Evolutionary conservation across 2,329 filamentous ascomycete genomes (phyloP).

Genomic region (Xylariaceae sp.): DNA sequence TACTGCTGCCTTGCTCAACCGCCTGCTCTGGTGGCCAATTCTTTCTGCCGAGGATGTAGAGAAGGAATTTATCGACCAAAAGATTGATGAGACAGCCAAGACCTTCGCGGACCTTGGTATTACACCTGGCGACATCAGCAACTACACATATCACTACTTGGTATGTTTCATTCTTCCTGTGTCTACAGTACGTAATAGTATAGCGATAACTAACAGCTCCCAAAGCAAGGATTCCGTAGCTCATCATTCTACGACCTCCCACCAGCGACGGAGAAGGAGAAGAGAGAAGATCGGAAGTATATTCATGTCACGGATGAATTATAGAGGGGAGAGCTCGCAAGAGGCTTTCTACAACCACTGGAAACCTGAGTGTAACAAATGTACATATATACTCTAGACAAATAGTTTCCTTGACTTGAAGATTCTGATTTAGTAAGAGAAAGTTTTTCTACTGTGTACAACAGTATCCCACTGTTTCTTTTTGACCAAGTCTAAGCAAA

Average conservation of each 20-base stretch:
- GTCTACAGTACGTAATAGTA: background rate
- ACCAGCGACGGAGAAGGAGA: slow-evolving; percentile 93
- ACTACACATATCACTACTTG: slow-evolving; percentile 92
- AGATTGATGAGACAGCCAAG: slow-evolving; percentile 89
- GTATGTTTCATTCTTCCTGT: slow-evolving; percentile 59
- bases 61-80: slow-evolving; percentile 90
- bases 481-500: too few relatives aligned
- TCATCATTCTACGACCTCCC: slow-evolving; percentile 90
- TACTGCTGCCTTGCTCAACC: slow-evolving; percentile 76
- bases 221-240: slow-evolving; percentile 87
- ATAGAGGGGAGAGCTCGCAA: slow-evolving; percentile 54
- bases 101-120: slow-evolving; percentile 95
- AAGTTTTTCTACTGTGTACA: background rate
- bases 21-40: slow-evolving; percentile 86
- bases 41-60: slow-evolving; percentile 86
- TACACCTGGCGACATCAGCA: slow-evolving; percentile 83
- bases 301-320: slow-evolving; percentile 91
- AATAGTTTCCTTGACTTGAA: slow-evolving; percentile 38
- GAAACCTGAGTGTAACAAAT: slow-evolving; percentile 37
- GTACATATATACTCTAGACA: slow-evolving; percentile 48
- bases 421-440: slow-evolving; percentile 8
- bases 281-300: slow-evolving; percentile 94
- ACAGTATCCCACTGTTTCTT: too few relatives aligned
- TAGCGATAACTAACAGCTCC: slow-evolving; percentile 31
- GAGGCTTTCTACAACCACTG: slow-evolving; percentile 29